Conservation (phyloP, 805 yeast genomes). For the Sugiyamaella mastotermitis region DNA sequence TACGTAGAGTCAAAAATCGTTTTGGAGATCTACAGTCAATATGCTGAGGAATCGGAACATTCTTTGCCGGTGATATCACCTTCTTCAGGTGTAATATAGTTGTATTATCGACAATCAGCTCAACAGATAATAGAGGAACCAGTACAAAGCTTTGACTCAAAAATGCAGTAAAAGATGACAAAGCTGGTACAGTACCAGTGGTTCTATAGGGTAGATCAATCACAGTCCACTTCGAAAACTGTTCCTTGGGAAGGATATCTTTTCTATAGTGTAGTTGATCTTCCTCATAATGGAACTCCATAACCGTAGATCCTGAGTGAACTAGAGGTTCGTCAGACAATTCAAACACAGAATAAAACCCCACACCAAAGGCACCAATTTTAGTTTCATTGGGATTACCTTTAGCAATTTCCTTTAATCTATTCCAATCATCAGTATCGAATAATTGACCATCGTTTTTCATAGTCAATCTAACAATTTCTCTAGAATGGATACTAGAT, state of each 20-base stretch:
- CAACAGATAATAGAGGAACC: slow-evolving; percentile 27
- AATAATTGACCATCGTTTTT: slow-evolving; percentile 33
- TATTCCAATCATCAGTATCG: slow-evolving; percentile 33
- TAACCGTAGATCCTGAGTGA: slow-evolving; percentile 36
- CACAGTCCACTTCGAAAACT: slow-evolving; percentile 27
- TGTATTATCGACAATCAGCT: slow-evolving; percentile 26
- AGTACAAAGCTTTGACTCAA: slow-evolving; percentile 34
- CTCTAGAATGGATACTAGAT: slow-evolving; percentile 15
- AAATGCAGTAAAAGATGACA: slow-evolving; percentile 31
- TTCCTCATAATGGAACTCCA: slow-evolving; percentile 33
- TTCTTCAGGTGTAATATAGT: slow-evolving; percentile 26
- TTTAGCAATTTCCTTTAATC: slow-evolving; percentile 35
- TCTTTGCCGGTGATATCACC: slow-evolving; percentile 17
- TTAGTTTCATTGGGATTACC: slow-evolving; percentile 39
- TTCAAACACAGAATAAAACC: slow-evolving; percentile 69
- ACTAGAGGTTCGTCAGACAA: slow-evolving; percentile 76
- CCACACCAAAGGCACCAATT: slow-evolving; percentile 40
- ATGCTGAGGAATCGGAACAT: slow-evolving; percentile 21
- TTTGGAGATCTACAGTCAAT: slow-evolving; percentile 24
- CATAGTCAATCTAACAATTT: slow-evolving; percentile 27
- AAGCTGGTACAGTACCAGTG: slow-evolving; percentile 27
- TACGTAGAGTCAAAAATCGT: slow-evolving; percentile 21
- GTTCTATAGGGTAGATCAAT: slow-evolving; percentile 33
- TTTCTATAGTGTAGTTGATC: slow-evolving; percentile 33
- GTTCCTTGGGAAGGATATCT: slow-evolving; percentile 17